phyloP scores from a whole-genome alignment of 768 basidiomycete genomes.

The Pleurotus eryngii region DNA sequence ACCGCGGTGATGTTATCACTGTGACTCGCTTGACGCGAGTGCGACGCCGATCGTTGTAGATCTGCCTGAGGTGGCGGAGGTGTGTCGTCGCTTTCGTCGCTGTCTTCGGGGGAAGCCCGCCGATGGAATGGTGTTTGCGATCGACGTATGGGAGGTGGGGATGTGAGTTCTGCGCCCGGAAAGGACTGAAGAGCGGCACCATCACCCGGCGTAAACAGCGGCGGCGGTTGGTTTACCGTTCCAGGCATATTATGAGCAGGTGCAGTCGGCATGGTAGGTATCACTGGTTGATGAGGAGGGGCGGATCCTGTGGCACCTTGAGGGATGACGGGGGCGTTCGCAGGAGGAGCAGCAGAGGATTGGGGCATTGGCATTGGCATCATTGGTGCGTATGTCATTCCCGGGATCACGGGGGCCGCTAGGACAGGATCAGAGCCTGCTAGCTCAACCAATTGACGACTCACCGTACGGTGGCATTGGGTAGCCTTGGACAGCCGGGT shows the following conservation, averaged over 20 bases:
- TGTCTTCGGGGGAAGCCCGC: background rate
- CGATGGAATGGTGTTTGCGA: background rate
- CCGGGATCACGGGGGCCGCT: constrained; percentile 2
- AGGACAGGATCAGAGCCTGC: background rate
- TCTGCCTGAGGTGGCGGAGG: background rate
- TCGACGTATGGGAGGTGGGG: background rate
- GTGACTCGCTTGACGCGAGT: background rate
- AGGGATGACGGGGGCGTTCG: background rate
- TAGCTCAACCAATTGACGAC: background rate
- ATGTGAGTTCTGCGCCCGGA: background rate
- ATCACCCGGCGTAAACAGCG: constrained; percentile 4
- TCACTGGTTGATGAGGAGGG: background rate
- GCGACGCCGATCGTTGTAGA: background rate
- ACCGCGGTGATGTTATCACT: constrained; percentile 21
- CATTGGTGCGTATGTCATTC: background rate
- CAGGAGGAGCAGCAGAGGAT: background rate
- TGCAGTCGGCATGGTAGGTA: background rate
- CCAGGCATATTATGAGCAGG: background rate
- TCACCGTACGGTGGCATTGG: constrained; percentile 4
- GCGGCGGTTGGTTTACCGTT: background rate
- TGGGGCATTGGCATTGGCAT: constrained; percentile 6
- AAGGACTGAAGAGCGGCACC: constrained; percentile 1
- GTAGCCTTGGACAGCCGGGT: background rate
- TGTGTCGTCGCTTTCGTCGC: background rate
- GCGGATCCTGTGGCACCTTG: background rate